phyloP scores from a whole-genome alignment of 768 basidiomycete genomes.

The Termitomyces sp. region DNA sequence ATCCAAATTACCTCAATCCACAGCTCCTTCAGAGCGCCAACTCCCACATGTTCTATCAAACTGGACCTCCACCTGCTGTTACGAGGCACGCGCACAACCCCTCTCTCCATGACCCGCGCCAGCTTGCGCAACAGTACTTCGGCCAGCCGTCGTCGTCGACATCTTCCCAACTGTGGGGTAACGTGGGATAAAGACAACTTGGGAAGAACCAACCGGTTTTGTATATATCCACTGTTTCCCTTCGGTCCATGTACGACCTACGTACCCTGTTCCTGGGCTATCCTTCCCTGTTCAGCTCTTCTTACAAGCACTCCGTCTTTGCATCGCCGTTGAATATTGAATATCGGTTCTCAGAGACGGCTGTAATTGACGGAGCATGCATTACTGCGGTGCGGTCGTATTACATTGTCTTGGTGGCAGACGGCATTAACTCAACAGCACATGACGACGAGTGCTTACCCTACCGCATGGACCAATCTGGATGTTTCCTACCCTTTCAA shows the following conservation, averaged over 20 bases:
- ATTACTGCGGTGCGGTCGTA: neutral
- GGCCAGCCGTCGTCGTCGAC: slow-evolving; percentile 20
- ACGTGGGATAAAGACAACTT: slow-evolving; percentile 22
- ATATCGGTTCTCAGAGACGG: neutral
- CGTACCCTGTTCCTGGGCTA: neutral
- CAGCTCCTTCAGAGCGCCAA: slow-evolving; percentile 4
- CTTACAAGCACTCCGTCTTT: slow-evolving; percentile 1
- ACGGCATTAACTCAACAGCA: neutral
- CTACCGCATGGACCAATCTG: slow-evolving; percentile 3
- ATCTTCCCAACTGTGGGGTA: slow-evolving; percentile 30
- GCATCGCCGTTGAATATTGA: neutral
- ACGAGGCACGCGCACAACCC: slow-evolving; percentile 20
- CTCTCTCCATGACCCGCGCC: slow-evolving; percentile 26
- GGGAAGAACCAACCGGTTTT: neutral
- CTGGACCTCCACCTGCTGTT: slow-evolving; percentile 1
- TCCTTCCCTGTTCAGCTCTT: neutral
- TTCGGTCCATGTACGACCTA: slow-evolving; percentile 4
- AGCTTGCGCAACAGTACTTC: slow-evolving; percentile 20
- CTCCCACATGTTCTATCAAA: slow-evolving; percentile 17
- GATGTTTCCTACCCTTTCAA: slow-evolving; percentile 2
- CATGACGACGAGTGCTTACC: slow-evolving; percentile 1
- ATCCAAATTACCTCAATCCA: slow-evolving; percentile 14
- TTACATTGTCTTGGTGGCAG: neutral
- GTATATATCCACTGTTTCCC: neutral
- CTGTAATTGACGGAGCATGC: slow-evolving; percentile 2